Base-by-base conservation (phyloP, 2,329 filamentous ascomycete species). In the Xylariaceae sp. region DNA sequence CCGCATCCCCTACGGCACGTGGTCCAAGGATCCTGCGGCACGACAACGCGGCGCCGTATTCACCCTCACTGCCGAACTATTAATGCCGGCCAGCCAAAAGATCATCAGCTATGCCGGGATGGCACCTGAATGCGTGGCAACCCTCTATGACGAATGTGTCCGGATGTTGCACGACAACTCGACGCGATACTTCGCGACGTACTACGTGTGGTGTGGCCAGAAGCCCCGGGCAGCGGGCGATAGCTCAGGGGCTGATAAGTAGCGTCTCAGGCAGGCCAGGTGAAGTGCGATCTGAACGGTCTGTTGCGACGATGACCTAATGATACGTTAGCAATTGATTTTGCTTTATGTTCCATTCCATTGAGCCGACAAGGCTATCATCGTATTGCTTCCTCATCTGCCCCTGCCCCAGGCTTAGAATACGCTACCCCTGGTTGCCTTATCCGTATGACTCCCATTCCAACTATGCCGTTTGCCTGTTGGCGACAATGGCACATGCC, bases 1-100 rank as follows among this genome's bases (percentile, higher is more conserved):
- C 58, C 75, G 78, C 61, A 67, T 80, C 9, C 78, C 79, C 0
- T 70, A 76, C 6, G 76, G 74, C 15, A 65, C 67, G 0, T 81
- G 78, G 79, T 70, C 77, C 0, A 72, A 67, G 46, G 74, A 80
- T 47, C 65, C 70, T 18, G 72, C 69, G 13, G 68, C 77, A 40
- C 77, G 76, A 58, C 70, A 70, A 48, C 71, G 78, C 51, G 78
- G 67, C 12, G 59, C 67, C n/a, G 72, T 71, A 44, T 39, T 62
- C 34, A 54, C 29, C 18, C 49, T 59, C 47, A 58, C 55, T n/a
- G 53, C 51, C 51, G 54, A 62, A 39, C 48, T 57, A 1, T n/a
- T 59, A 8, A 26, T 62, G 16, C 58, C 58, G 3, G 45, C 58
- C 6, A 56, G 54, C 53, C 43, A 51, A 30, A 51, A 32, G 34